Percentiles rank a stretch among this genome's conserved stretches.
Evolutionary conservation across 2,329 filamentous ascomycete genomes (phyloP).

Genomic region (Nectriaceae sp.): DNA sequence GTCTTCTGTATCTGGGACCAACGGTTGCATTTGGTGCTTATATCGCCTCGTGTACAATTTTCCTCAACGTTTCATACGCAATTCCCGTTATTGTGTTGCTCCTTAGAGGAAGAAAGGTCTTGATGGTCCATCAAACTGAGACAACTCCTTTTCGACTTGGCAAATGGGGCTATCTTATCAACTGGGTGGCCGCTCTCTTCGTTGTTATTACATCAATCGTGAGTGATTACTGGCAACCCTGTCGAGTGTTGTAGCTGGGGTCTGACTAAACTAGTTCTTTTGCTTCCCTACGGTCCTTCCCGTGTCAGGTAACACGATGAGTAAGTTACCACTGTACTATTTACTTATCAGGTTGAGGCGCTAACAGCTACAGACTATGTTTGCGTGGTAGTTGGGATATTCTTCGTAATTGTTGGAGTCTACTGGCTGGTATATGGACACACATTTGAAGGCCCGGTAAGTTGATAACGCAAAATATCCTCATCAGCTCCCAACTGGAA

Average conservation of each 20-base stretch:
- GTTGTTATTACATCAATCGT: conserved; percentile 42
- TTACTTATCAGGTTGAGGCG: background rate
- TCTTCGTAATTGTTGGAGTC: background rate
- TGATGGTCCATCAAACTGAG: conserved; percentile 29
- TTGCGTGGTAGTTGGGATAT: background rate
- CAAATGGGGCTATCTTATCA: conserved; percentile 30
- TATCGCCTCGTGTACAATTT: conserved; percentile 45
- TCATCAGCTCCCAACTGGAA: background rate
- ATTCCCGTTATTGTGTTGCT: conserved; percentile 42
- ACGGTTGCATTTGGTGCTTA: conserved; percentile 50
- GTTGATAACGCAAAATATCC: background rate
- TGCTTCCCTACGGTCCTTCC: background rate
- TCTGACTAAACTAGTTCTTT: conserved; percentile 1
- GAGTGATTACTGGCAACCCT: conserved; percentile 10
- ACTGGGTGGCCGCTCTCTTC: conserved; percentile 35
- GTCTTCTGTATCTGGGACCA: conserved; percentile 46
- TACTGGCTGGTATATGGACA: background rate
- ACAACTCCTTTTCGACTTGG: conserved; percentile 33
- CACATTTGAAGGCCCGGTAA: background rate
- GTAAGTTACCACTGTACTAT: background rate
- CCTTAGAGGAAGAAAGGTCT: conserved; percentile 35
- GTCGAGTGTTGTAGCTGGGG: background rate
- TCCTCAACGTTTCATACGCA: conserved; percentile 48
- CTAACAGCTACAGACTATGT: background rate
- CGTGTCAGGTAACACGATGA: background rate